A percentile compares a stretch with the other conserved stretches of the same genome.
Conservation (phyloP, 768 basidiomycete genomes). For the Podaxis sp. region DNA sequence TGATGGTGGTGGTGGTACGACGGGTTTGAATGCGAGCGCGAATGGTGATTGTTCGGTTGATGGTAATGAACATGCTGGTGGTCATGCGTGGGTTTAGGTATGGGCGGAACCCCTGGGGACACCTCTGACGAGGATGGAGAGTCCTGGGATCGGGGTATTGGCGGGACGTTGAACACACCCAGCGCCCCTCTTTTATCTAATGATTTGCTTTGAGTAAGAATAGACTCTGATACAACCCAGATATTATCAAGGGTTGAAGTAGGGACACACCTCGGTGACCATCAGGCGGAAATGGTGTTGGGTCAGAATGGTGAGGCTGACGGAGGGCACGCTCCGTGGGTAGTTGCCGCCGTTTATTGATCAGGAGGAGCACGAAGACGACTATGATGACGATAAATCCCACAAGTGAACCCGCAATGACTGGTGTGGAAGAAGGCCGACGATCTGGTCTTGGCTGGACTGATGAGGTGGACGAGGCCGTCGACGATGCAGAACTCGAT, state of each 20-base stretch:
- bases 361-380: not conserved
- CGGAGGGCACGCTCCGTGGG: not conserved
- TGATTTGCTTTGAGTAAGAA: not conserved
- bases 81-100: not conserved
- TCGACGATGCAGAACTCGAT: not conserved
- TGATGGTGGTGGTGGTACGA: not conserved
- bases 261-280: not conserved
- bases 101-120: not conserved
- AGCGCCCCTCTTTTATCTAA: not conserved
- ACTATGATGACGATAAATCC: conserved; percentile 2
- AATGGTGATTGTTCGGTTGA: not conserved
- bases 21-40: not conserved
- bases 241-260: not conserved
- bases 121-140: not conserved
- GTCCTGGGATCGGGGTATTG: not conserved
- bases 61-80: not conserved
- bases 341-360: conserved; percentile 3
- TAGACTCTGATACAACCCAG: not conserved
- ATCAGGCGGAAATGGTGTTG: not conserved
- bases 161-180: not conserved
- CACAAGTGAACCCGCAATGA: conserved; percentile 9
- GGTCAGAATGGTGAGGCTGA: not conserved
- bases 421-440: not conserved
- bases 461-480: not conserved
- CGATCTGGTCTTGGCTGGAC: not conserved